Evolutionary conservation across 2,329 filamentous ascomycete genomes (phyloP), one percentile per base, ranked within the genome.

Genomic region (Aspergillus niger): DNA sequence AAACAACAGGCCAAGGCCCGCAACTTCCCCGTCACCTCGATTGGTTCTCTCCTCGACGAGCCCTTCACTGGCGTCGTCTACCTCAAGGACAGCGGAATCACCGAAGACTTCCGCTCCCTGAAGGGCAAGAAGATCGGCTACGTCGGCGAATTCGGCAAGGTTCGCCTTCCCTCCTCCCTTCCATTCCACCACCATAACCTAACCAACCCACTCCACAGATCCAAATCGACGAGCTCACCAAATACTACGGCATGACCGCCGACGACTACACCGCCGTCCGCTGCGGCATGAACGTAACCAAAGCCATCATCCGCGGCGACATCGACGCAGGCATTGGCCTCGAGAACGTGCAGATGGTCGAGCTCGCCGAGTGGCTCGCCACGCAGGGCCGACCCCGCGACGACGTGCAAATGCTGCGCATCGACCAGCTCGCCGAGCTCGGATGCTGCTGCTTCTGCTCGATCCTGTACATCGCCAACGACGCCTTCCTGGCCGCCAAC

Each of bases 381-480:
- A 63, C 72, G 0, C 87, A 90, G 72, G 82, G 82, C 66, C 87
- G 88, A 1, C 83, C 86, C 61, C 84, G 83, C 72, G 78, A 80
- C 13, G 89, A 92, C 64, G 90, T 91, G 7, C 87, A 91, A 77
- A 92, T 92, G 89, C 85, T 92, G 17, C 87, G 90, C 69, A 92
- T 92, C 70, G 90, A 92, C 73, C 85, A 92, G 79, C 87, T 92
- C 28, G 90, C 90, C 36, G 88, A 91, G 74, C 81, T 92, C 3
- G 90, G 90, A 53, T 92, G 90, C 80, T 92, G 90, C 84, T 92
- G 90, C 82, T 92, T 92, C 85, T 92, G 90, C 77, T 87, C 86
- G 28, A 90, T 92, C 74, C 81, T 92, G 43, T 92, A 92, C 81
- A 92, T 92, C 65, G 89, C 87, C 69, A 92, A 92, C 76, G 89